A percentile compares a stretch with the other conserved stretches of the same genome.
These are phyloP conservation scores for Datisca glomerata DNA, from an alignment of 306 rosid species.

Conservation along the genomic window DNA sequence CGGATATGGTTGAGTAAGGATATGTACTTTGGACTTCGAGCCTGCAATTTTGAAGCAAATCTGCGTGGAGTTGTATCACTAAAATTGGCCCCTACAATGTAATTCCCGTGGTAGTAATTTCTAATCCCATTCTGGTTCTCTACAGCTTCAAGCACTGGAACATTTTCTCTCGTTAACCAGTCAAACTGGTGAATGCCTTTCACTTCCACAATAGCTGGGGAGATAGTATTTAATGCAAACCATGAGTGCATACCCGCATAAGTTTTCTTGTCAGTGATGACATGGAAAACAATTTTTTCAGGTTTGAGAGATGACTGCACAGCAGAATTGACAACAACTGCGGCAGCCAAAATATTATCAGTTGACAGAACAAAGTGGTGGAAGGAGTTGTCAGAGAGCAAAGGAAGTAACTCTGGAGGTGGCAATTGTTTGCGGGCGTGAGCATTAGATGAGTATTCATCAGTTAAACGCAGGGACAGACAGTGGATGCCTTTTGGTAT, in stretches of 20 bases:
- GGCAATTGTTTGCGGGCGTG: slow-evolving; percentile 95
- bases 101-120: slow-evolving; percentile 89
- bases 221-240: slow-evolving; percentile 87
- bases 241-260: slow-evolving; percentile 98
- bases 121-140: slow-evolving; percentile 82
- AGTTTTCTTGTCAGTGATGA: slow-evolving; percentile 92
- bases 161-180: slow-evolving; percentile 94
- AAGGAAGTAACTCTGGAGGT: slow-evolving; percentile 77
- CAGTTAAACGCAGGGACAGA: slow-evolving; percentile 86
- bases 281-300: slow-evolving; percentile 81
- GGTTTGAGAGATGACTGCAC: slow-evolving; percentile 71
- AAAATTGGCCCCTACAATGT: slow-evolving; percentile 49
- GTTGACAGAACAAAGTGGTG: slow-evolving; percentile 80
- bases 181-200: slow-evolving; percentile 91
- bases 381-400: slow-evolving; percentile 66
- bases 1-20: slow-evolving; percentile 94
- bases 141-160: slow-evolving; percentile 98
- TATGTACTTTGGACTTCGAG: slow-evolving; percentile 96
- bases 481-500: slow-evolving; percentile 93
- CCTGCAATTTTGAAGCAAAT: slow-evolving; percentile 78
- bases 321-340: slow-evolving; percentile 85
- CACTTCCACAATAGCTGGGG: slow-evolving; percentile 90
- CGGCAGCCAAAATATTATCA: slow-evolving; percentile 93
- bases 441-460: slow-evolving; percentile 95
- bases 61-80: slow-evolving; percentile 54